Evolutionary conservation across 352 stramenopile genomes (phyloP).

Genomic region (Blastocystis sp.): DNA sequence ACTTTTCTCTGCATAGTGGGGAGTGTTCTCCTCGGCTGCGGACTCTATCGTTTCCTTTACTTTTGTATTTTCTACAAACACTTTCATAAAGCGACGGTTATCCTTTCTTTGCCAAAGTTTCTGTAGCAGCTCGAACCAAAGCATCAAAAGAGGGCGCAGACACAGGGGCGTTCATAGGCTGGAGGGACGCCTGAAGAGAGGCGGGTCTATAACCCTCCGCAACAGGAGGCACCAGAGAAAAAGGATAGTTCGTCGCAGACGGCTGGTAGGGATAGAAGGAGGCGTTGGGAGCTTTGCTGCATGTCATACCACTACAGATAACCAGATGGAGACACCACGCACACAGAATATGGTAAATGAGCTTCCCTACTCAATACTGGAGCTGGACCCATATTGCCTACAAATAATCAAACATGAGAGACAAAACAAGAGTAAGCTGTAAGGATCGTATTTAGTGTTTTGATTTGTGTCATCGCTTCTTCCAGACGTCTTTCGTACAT

Average conservation of each 20-base stretch:
- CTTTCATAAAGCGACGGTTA: neutral
- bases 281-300: neutral
- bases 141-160: neutral
- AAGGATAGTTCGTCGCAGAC: neutral
- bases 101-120: neutral
- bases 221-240: neutral
- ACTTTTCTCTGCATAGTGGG: neutral
- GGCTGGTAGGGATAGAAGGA: neutral
- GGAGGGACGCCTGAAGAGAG: neutral
- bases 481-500: conserved; percentile 35
- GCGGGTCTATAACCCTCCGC: neutral
- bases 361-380: neutral
- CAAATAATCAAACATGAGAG: neutral
- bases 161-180: neutral
- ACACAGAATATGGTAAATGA: neutral
- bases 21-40: neutral
- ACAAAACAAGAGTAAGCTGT: neutral
- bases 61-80: neutral
- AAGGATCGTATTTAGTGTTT: neutral
- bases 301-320: too few relatives aligned
- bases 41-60: neutral
- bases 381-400: neutral
- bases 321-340: neutral
- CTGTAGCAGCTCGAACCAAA: neutral
- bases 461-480: conserved; percentile 20